Conservation (phyloP, 345 rosid species). For the Lenwebbia sp. region DNA sequence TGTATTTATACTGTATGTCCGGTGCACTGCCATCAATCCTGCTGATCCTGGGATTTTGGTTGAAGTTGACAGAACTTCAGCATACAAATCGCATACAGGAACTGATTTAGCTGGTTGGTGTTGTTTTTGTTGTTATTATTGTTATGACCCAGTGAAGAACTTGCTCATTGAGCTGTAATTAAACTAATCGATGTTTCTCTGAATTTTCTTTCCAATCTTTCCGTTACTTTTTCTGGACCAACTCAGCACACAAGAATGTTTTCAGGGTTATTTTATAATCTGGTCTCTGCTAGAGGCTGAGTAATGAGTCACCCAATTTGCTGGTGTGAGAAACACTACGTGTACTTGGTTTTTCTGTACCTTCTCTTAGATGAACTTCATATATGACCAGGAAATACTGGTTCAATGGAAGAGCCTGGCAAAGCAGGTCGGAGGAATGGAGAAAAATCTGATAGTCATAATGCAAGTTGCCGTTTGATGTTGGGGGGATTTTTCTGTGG, state of each 20-base stretch:
- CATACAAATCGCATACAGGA: conserved; percentile 41
- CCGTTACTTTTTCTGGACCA: neutral
- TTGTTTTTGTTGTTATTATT: neutral
- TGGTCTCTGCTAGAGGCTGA: neutral
- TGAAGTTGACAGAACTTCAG: conserved; percentile 39
- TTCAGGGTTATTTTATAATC: neutral
- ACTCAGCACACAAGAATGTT: neutral
- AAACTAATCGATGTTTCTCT: neutral
- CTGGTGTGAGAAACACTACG: neutral
- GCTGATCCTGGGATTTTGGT: conserved; percentile 84
- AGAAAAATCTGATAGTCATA: conserved; percentile 23
- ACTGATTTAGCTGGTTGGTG: conserved; percentile 35
- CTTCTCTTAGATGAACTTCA: neutral
- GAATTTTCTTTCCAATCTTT: neutral
- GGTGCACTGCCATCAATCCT: conserved; percentile 90
- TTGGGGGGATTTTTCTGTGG: conserved; percentile 53
- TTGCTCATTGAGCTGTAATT: neutral
- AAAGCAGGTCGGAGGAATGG: conserved; percentile 23
- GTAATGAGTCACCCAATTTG: neutral
- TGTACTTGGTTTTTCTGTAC: neutral
- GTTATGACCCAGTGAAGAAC: neutral
- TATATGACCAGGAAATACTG: conserved; percentile 34
- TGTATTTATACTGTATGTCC: conserved; percentile 65
- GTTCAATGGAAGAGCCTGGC: conserved; percentile 40
- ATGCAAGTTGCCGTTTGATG: conserved; percentile 35